These are phyloP conservation scores for Gyromitra esculenta DNA, from an alignment of 2,329 filamentous ascomycete species.

Conservation along the genomic window DNA sequence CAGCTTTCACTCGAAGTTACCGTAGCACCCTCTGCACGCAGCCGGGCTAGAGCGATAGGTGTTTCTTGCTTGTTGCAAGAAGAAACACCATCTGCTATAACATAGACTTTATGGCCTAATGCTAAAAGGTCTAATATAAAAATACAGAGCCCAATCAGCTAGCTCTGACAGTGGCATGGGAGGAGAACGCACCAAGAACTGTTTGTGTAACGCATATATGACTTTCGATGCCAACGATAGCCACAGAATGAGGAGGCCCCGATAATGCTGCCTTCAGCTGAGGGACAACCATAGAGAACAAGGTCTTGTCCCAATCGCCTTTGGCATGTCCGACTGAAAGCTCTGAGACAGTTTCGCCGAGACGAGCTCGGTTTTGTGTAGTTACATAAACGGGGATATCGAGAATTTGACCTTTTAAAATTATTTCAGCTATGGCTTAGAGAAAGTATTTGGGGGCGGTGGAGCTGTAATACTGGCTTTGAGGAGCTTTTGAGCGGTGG, in stretches of 20 bases:
- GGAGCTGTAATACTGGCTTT: slow-evolving; percentile 64
- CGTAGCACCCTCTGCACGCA: slow-evolving; percentile 78
- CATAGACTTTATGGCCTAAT: slow-evolving; percentile 81
- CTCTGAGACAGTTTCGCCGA: slow-evolving; percentile 81
- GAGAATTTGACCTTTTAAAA: slow-evolving; percentile 64
- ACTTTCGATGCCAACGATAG: slow-evolving; percentile 88
- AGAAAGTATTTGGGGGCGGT: background rate
- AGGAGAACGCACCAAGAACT: slow-evolving; percentile 60
- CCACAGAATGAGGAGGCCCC: slow-evolving; percentile 62
- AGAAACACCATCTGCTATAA: slow-evolving; percentile 88
- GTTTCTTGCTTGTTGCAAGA: slow-evolving; percentile 87
- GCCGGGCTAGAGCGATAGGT: slow-evolving; percentile 76
- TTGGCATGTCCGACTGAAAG: slow-evolving; percentile 68
- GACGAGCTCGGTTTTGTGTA: slow-evolving; percentile 80
- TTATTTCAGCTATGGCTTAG: background rate
- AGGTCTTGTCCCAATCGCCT: slow-evolving; percentile 81
- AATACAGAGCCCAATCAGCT: background rate
- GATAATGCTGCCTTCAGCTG: slow-evolving; percentile 65
- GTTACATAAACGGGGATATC: slow-evolving; percentile 83
- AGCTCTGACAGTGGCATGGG: background rate
- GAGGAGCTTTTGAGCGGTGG: slow-evolving; percentile 75
- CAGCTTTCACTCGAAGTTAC: slow-evolving; percentile 90
- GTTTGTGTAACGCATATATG: slow-evolving; percentile 97
- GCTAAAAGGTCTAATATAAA: slow-evolving; percentile 74
- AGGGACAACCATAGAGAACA: slow-evolving; percentile 87